Evolutionary conservation across 1,284 basidiomycete genomes (phyloP).

Genomic region (Ganoderma lingzhi): DNA sequence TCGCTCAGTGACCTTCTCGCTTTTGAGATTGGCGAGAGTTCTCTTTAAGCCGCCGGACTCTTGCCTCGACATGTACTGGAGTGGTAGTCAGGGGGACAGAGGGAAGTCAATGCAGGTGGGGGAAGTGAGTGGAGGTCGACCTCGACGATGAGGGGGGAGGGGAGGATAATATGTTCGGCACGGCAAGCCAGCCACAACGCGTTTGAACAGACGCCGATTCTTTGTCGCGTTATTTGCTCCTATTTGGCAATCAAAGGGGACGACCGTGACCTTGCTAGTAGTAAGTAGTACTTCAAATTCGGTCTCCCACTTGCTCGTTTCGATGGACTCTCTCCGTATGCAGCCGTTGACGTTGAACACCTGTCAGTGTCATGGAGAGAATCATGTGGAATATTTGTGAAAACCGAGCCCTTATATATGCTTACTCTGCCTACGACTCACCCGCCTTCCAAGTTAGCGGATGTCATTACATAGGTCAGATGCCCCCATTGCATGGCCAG

Average conservation of each 20-base stretch:
- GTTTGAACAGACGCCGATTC: neutral
- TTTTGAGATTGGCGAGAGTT: constrained; percentile 63
- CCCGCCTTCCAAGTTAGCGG: too few species aligned
- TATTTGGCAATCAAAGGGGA: neutral
- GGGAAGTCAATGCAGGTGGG: neutral
- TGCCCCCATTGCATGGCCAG: too few species aligned
- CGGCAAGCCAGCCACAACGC: neutral
- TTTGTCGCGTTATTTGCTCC: constrained; percentile 1
- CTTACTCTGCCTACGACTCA: too few species aligned
- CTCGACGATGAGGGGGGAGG: too few species aligned
- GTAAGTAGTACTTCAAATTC: too few species aligned
- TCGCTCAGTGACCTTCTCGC: constrained; percentile 78
- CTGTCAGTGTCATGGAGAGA: too few species aligned
- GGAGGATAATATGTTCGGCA: too few species aligned
- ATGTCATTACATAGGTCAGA: too few species aligned
- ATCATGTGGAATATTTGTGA: too few species aligned
- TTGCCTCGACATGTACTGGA: constrained; percentile 18
- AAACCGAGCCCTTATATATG: too few species aligned
- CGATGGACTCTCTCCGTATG: neutral
- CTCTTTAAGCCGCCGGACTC: constrained; percentile 48
- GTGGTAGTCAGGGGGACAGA: neutral
- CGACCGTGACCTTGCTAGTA: too few species aligned
- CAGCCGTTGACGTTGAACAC: neutral
- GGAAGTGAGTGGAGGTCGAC: neutral
- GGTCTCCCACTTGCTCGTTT: neutral